phyloP scores from a whole-genome alignment of 345 rosid species.

The Microcos paniculata region DNA sequence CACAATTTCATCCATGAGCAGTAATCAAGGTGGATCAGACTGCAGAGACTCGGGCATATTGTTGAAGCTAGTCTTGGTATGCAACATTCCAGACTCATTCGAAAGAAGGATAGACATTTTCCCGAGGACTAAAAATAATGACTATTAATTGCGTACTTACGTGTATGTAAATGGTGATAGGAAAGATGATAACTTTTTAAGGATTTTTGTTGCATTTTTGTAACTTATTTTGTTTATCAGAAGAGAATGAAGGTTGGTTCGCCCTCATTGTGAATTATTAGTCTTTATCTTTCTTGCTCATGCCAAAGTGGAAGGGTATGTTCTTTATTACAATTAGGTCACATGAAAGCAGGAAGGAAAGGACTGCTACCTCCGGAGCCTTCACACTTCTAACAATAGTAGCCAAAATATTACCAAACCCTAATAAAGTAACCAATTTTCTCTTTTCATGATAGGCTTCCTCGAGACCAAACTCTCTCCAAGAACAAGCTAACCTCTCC shows the following conservation, averaged over 20 bases:
- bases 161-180: not conserved
- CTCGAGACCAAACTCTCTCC: constrained; percentile 64
- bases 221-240: too few relatives aligned
- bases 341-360: constrained; percentile 17
- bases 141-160: not conserved
- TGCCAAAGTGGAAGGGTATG: not conserved
- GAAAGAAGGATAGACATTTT: not conserved
- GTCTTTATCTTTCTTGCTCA: not conserved
- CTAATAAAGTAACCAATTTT: constrained; percentile 26
- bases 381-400: constrained; percentile 38
- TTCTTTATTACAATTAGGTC: not conserved
- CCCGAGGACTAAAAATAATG: not conserved
- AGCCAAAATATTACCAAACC: constrained; percentile 41
- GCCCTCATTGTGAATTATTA: not conserved
- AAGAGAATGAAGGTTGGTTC: not conserved
- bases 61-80: not conserved
- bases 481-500: constrained; percentile 31
- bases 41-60: not conserved
- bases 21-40: not conserved
- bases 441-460: constrained; percentile 44
- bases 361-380: constrained; percentile 22
- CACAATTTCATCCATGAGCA: not conserved
- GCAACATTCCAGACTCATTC: not conserved
- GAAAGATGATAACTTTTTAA: too few relatives aligned
- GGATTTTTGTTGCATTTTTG: too few relatives aligned